phyloP scores from a whole-genome alignment of 1,284 basidiomycete genomes.

The Boletus sp. region DNA sequence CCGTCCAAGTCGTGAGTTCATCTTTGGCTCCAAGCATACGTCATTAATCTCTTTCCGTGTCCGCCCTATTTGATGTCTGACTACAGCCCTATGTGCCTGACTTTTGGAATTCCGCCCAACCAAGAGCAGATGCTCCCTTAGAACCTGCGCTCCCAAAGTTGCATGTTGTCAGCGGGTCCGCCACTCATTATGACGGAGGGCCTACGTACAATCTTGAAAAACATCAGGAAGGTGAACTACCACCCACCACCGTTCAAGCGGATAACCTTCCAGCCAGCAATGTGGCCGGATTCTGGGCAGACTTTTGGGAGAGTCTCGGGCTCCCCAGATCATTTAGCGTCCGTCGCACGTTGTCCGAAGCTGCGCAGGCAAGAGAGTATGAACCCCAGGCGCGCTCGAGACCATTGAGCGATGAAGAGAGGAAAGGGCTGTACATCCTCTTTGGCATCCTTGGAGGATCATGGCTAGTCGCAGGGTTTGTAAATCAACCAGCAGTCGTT shows the following conservation, averaged over 20 bases:
- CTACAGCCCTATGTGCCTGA: constrained; percentile 69
- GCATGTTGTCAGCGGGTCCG: constrained; percentile 64
- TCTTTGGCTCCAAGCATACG: too few species aligned
- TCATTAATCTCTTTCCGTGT: constrained; percentile 1
- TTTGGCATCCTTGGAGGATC: constrained; percentile 52
- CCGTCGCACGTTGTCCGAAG: constrained; percentile 14
- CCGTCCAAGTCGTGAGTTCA: constrained; percentile 57
- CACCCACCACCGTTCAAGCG: constrained; percentile 4
- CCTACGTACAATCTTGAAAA: constrained; percentile 58
- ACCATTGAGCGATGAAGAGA: constrained; percentile 50
- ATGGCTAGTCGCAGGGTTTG: constrained; percentile 45
- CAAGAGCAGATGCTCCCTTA: constrained; percentile 30
- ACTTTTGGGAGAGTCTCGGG: constrained; percentile 38
- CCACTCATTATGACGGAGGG: constrained; percentile 60
- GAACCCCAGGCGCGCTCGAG: constrained; percentile 28
- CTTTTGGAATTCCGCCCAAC: constrained; percentile 59
- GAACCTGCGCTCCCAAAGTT: constrained; percentile 54
- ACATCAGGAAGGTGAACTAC: constrained; percentile 11
- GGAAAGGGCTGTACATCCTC: constrained; percentile 49
- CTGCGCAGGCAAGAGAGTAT: constrained; percentile 7
- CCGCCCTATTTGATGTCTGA: not conserved
- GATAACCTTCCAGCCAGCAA: constrained; percentile 12
- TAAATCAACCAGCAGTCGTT: constrained; percentile 30
- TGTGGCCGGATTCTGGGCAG: constrained; percentile 28
- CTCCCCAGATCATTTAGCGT: constrained; percentile 33